Conservation (phyloP, 1,284 basidiomycete genomes). For the Pyrrhoderma noxium region DNA sequence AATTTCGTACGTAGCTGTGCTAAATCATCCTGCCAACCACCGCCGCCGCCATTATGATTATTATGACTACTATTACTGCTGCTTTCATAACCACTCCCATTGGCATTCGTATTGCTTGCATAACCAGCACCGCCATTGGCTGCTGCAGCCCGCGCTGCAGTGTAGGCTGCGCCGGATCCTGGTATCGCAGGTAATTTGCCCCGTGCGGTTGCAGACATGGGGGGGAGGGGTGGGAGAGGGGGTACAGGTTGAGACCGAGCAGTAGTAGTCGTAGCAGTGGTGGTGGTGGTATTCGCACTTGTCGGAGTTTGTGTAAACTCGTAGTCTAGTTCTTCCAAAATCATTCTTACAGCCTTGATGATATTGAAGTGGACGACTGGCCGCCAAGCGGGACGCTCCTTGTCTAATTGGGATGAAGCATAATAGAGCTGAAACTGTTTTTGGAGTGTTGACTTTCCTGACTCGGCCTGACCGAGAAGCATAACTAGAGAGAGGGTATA, state of each 20-base stretch:
- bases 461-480: conserved; percentile 72
- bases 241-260: conserved; percentile 23
- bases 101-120: neutral
- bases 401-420: conserved; percentile 58
- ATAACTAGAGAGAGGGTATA: conserved; percentile 27
- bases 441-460: conserved; percentile 71
- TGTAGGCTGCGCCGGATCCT: conserved; percentile 5
- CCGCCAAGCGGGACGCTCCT: conserved; percentile 64
- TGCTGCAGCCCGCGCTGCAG: neutral
- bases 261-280: neutral
- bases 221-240: conserved; percentile 23
- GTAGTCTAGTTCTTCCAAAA: conserved; percentile 64
- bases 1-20: conserved; percentile 47
- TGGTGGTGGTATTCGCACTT: conserved; percentile 2
- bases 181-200: conserved; percentile 16
- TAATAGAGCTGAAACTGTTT: conserved; percentile 79
- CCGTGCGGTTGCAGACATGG: conserved; percentile 14
- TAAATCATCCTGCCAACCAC: conserved; percentile 38
- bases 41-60: conserved; percentile 1
- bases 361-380: conserved; percentile 77
- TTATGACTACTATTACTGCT: neutral
- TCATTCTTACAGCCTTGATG: conserved; percentile 68
- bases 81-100: neutral
- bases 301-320: conserved; percentile 34
- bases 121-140: neutral